A percentile compares a stretch with the other conserved stretches of the same genome.
Evolutionary conservation across 2,329 filamentous ascomycete species (phyloP).

Genomic region (Polytolypa hystricis): DNA sequence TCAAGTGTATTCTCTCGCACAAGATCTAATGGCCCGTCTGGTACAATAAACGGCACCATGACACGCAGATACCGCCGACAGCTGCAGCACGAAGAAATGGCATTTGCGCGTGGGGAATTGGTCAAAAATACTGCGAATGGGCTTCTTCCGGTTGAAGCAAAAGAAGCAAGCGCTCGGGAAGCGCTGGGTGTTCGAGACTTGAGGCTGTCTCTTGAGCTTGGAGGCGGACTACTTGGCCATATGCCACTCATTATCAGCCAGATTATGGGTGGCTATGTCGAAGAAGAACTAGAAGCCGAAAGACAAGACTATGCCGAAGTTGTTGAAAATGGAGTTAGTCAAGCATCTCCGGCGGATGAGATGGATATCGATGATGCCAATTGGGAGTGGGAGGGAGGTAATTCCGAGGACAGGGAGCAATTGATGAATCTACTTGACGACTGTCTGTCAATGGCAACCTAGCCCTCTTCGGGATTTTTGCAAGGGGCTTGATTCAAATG

Average conservation of each 20-base stretch:
- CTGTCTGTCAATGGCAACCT: slow-evolving; percentile 32
- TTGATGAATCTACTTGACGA: slow-evolving; percentile 30
- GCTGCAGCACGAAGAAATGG: slow-evolving; percentile 64
- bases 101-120: slow-evolving; percentile 61
- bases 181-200: slow-evolving; percentile 70
- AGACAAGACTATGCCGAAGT: slow-evolving; percentile 22
- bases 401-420: slow-evolving; percentile 25
- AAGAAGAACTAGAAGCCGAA: slow-evolving; percentile 57
- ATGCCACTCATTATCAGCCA: slow-evolving; percentile 65
- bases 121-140: slow-evolving; percentile 60
- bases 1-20: slow-evolving; percentile 44
- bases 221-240: slow-evolving; percentile 62
- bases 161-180: slow-evolving; percentile 59
- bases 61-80: slow-evolving; percentile 68
- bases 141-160: slow-evolving; percentile 69
- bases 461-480: too few species aligned
- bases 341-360: slow-evolving; percentile 19
- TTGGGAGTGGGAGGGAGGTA: slow-evolving; percentile 30
- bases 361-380: slow-evolving; percentile 32
- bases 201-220: slow-evolving; percentile 61
- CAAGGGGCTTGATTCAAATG: too few species aligned
- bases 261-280: slow-evolving; percentile 59
- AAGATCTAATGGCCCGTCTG: slow-evolving; percentile 47
- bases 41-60: slow-evolving; percentile 60
- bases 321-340: slow-evolving; percentile 14